These are phyloP conservation scores for Hypoxylon sp. DNA, from an alignment of 2,329 filamentous ascomycete genomes.

Conservation along the genomic window DNA sequence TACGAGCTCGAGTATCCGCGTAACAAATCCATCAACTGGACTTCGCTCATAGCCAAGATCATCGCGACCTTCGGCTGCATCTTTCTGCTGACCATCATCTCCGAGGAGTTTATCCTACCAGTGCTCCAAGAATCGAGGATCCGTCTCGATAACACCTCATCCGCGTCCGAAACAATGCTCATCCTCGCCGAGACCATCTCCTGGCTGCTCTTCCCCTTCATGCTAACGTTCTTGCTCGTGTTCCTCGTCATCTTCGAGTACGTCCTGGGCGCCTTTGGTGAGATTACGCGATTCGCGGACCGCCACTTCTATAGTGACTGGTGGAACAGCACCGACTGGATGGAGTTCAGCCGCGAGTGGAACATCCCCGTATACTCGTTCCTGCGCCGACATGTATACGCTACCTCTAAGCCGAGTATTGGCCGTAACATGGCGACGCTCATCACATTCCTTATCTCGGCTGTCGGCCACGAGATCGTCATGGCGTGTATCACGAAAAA, in stretches of 20 bases:
- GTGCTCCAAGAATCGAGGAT: constrained; percentile 80
- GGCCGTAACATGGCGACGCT: constrained; percentile 84
- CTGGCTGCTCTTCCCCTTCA: constrained; percentile 94
- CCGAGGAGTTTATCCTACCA: constrained; percentile 95
- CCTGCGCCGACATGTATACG: constrained; percentile 94
- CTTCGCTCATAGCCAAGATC: constrained; percentile 85
- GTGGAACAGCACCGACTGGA: constrained; percentile 88
- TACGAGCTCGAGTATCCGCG: constrained; percentile 98
- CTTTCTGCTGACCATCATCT: constrained; percentile 90
- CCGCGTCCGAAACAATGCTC: constrained; percentile 77
- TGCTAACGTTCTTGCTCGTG: constrained; percentile 93
- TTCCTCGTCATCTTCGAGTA: constrained; percentile 99
- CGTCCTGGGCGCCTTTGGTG: constrained; percentile 91
- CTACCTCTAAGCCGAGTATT: constrained; percentile 81
- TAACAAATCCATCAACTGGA: constrained; percentile 80
- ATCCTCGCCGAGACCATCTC: constrained; percentile 92
- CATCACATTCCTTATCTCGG: constrained; percentile 92
- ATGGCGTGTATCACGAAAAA: constrained; percentile 99
- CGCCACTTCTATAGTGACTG: constrained; percentile 90
- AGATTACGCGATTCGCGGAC: constrained; percentile 93
- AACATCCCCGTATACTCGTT: constrained; percentile 98
- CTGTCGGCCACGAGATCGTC: constrained; percentile 92
- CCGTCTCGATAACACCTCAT: constrained; percentile 63
- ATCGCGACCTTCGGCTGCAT: constrained; percentile 95
- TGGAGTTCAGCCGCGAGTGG: constrained; percentile 97